Percentiles rank a stretch among this genome's conserved stretches.
Evolutionary conservation across 2,329 filamentous ascomycete genomes (phyloP).

Genomic region (Paraconiothyrium sp.): DNA sequence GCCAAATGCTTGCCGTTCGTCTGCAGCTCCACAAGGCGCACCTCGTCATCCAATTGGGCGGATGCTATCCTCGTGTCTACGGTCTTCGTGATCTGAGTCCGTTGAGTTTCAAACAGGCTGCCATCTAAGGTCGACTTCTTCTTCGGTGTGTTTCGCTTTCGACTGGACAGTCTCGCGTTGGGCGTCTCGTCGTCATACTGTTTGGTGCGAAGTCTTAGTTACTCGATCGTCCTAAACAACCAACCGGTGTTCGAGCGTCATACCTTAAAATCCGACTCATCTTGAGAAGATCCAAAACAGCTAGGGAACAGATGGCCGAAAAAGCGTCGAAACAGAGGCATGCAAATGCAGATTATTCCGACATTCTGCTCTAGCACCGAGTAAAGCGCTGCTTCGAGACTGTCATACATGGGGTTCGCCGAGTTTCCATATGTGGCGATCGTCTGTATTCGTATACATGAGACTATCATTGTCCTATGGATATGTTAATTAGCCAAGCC

Average conservation of each 20-base stretch:
- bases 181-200: slow-evolving; percentile 2
- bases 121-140: slow-evolving; percentile 1
- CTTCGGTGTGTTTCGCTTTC: slow-evolving; percentile 1
- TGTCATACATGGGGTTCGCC: slow-evolving; percentile 49
- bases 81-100: slow-evolving; percentile 7
- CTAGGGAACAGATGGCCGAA: slow-evolving; percentile 45
- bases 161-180: slow-evolving; percentile 7
- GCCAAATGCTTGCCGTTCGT: not conserved
- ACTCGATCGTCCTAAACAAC: not conserved
- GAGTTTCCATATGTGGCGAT: slow-evolving; percentile 53
- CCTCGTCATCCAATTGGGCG: slow-evolving; percentile 4
- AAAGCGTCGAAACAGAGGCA: slow-evolving; percentile 30
- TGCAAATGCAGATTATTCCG: slow-evolving; percentile 31
- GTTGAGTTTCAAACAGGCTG: slow-evolving; percentile 3
- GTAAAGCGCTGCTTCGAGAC: slow-evolving; percentile 26
- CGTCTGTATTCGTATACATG: slow-evolving; percentile 51
- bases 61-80: not conserved
- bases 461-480: slow-evolving; percentile 46
- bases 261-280: slow-evolving; percentile 7
- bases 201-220: not conserved
- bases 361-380: slow-evolving; percentile 27
- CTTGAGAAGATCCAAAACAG: slow-evolving; percentile 16
- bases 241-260: not conserved
- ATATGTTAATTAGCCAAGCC: not conserved
- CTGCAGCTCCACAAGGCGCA: slow-evolving; percentile 8